Percentiles rank a stretch among this genome's conserved stretches.
Conservation (phyloP, 1,139 yeast species). For the Chernovozyma aurita region DNA sequence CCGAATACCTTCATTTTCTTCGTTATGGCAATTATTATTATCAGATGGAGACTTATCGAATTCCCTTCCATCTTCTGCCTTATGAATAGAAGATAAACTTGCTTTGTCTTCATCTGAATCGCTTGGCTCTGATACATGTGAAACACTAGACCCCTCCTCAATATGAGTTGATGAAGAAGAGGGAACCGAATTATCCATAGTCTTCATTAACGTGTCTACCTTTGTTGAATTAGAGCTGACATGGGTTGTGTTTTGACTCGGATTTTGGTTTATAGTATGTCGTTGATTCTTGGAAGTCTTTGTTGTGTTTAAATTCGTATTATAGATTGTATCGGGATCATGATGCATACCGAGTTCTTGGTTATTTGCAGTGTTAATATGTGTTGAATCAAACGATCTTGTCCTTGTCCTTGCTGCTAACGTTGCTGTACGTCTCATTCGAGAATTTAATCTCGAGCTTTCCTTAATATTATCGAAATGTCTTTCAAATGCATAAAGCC, state of each 20-base stretch:
- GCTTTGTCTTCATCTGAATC: conserved; percentile 20
- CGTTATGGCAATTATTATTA: neutral
- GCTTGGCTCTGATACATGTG: conserved; percentile 39
- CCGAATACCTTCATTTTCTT: conserved; percentile 24
- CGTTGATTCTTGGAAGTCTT: neutral
- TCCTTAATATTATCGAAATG: conserved; percentile 79
- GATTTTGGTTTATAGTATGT: neutral
- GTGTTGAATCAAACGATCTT: conserved; percentile 25
- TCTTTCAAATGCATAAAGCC: conserved; percentile 87
- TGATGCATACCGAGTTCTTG: conserved; percentile 26
- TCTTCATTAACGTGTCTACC: conserved; percentile 2
- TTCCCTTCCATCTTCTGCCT: neutral
- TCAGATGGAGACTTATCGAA: neutral
- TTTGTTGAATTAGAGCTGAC: neutral
- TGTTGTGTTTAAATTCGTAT: conserved; percentile 14
- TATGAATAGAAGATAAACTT: neutral
- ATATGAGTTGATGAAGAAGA: conserved; percentile 13
- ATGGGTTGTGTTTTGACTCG: neutral
- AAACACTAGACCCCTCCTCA: conserved; percentile 6
- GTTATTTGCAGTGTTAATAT: conserved; percentile 35
- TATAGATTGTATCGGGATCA: conserved; percentile 3
- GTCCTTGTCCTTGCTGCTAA: conserved; percentile 54
- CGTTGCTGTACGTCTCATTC: conserved; percentile 78
- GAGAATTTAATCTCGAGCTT: conserved; percentile 67
- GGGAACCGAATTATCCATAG: conserved; percentile 12